Evolutionary conservation across 306 rosid genomes (phyloP).

Genomic region (Ceratonia siliqua): DNA sequence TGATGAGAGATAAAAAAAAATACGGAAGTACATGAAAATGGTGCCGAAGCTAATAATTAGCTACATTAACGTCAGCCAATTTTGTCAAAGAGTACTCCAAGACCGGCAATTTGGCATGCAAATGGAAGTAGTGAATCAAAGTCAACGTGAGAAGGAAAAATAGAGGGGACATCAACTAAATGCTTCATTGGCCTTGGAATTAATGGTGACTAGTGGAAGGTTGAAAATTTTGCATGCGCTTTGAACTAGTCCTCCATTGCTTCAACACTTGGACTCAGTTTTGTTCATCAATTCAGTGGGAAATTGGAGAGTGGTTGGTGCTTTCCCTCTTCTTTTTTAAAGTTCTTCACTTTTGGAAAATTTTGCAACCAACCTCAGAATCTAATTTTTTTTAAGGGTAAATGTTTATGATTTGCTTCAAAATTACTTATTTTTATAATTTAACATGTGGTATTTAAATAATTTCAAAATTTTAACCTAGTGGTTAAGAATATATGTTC

Average conservation of each 20-base stretch:
- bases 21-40: too few species aligned
- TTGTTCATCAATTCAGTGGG: background rate
- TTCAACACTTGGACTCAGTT: background rate
- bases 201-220: background rate
- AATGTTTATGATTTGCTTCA: too few species aligned
- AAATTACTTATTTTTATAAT: too few species aligned
- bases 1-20: too few species aligned
- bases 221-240: constrained; percentile 40
- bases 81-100: background rate
- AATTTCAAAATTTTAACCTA: too few species aligned
- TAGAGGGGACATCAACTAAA: background rate
- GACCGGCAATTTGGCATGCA: background rate
- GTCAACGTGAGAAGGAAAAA: background rate
- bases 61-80: background rate
- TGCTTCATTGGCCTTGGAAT: background rate
- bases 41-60: background rate
- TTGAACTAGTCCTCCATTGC: background rate
- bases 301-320: background rate
- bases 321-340: background rate
- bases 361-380: background rate
- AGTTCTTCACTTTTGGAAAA: background rate
- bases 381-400: too few species aligned
- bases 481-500: too few species aligned
- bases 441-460: too few species aligned
- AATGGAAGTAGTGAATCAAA: background rate